A percentile compares a stretch with the other conserved stretches of the same genome.
These are phyloP conservation scores for Calamus simplicifolius DNA, from an alignment of 176 grass and related monocot species.

Conservation along the genomic window DNA sequence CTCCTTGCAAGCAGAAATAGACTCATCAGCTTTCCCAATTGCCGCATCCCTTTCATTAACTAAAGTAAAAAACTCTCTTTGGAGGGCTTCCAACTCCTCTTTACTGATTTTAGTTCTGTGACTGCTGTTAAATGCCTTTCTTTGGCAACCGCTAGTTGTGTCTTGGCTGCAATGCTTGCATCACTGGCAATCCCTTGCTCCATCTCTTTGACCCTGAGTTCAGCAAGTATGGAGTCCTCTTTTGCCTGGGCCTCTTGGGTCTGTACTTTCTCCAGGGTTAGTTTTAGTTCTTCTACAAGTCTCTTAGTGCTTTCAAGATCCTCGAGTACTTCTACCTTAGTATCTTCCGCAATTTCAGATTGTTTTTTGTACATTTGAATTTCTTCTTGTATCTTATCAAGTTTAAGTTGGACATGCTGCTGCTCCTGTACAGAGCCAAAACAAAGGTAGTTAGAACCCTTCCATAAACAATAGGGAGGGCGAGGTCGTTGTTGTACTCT, in stretches of 20 bases:
- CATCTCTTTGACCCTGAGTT: constrained; percentile 61
- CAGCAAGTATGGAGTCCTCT: constrained; percentile 49
- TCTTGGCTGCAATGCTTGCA: constrained; percentile 48
- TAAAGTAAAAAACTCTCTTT: constrained; percentile 42
- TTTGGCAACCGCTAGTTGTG: constrained; percentile 54
- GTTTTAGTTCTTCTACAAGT: constrained; percentile 60
- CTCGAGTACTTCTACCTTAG: constrained; percentile 30
- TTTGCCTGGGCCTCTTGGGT: constrained; percentile 51
- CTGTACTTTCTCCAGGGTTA: constrained; percentile 51
- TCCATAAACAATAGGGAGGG: no score
- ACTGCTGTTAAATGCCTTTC: constrained; percentile 31
- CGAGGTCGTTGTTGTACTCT: no score
- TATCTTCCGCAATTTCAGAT: constrained; percentile 30
- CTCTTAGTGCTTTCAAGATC: constrained; percentile 35
- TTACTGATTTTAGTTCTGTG: constrained; percentile 48
- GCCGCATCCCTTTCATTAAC: constrained; percentile 36
- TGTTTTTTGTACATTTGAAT: constrained; percentile 35
- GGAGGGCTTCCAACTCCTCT: constrained; percentile 48
- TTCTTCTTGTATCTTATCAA: constrained; percentile 46
- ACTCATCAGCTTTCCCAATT: constrained; percentile 36
- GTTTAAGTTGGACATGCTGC: constrained; percentile 37
- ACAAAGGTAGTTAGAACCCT: background rate
- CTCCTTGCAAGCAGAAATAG: constrained; percentile 26
- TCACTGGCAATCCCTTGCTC: constrained; percentile 34
- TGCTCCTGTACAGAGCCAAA: constrained; percentile 34